Base-by-base conservation (phyloP, 2,329 filamentous ascomycete species). In the Emmonsia crescens region DNA sequence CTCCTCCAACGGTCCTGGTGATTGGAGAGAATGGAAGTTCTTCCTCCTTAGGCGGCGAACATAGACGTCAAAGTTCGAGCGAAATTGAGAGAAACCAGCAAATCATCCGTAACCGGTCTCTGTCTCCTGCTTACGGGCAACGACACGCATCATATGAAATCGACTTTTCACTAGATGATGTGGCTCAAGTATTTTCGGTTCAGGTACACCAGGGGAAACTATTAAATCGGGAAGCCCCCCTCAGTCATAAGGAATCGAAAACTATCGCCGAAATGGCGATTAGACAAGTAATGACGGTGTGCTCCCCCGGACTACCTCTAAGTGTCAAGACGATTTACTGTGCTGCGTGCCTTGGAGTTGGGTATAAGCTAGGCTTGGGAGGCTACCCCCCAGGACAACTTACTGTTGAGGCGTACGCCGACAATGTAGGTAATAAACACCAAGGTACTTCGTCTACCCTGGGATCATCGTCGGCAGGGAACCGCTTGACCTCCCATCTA, bases 1-100 rank as follows among this genome's bases (percentile, higher is more conserved):
- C 76, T 0, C 76, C 76, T 16, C 76, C 76, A 9, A 71, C 74
- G 9, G 62, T 77, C 1, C 62, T 76, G 42, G 69, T 77, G 1
- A 77, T 76, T 49, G 75, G 75, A 9, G 67, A 73, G 19, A 70
- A 69, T 60, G 66, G 67, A 40, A 56, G 19, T 27, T 38, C 60
- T 12, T 65, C 68, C 40, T 49, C 52, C 27, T 14, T 14, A 38
- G n/a, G 14, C n/a, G 31, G 33, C 31, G 33, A 21, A 40, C 52
- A 24, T 40, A 33, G 5, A 24, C 31, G 36, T n/a, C 52, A 33
- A 27, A 3, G 8, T 21, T 24, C 36, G 31, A 38, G 14, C 36
- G n/a, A 56, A 31, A 31, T 56, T 21, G 36, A 24, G 52, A 56
- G 31, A 27, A 54, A 9, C 31, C 51, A 33, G 27, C 51, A n/a